Percentiles rank a stretch among this genome's conserved stretches.
Conservation (phyloP, 2,329 filamentous ascomycete species). For the Pseudogymnoascus pannorum region DNA sequence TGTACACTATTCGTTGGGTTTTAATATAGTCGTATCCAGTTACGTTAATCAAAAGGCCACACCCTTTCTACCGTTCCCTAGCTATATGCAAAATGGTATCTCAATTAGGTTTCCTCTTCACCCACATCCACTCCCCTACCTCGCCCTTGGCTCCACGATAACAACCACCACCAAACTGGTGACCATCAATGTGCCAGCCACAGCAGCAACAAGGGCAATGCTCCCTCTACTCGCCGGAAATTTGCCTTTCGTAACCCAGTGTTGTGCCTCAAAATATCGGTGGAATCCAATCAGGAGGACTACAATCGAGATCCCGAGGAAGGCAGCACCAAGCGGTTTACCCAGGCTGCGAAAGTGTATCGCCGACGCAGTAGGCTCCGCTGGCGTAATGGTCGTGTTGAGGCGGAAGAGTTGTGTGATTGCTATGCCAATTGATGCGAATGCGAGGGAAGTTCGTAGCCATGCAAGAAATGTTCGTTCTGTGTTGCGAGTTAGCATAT, state of each 20-base stretch:
- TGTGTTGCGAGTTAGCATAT: conserved; percentile 29
- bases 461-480: conserved; percentile 81
- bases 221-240: conserved; percentile 73
- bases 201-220: conserved; percentile 59
- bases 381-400: conserved; percentile 53
- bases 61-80: neutral
- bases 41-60: neutral
- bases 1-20: neutral
- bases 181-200: conserved; percentile 58
- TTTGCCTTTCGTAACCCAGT: conserved; percentile 73
- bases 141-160: conserved; percentile 39
- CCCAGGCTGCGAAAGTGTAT: conserved; percentile 49
- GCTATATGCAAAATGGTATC: neutral
- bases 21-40: neutral
- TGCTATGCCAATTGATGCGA: conserved; percentile 75
- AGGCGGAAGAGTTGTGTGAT: conserved; percentile 80
- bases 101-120: neutral
- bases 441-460: conserved; percentile 74
- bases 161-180: conserved; percentile 53
- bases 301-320: conserved; percentile 67
- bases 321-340: conserved; percentile 68
- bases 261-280: conserved; percentile 69
- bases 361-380: conserved; percentile 20
- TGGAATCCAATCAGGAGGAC: conserved; percentile 71
- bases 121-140: conserved; percentile 18